Evolutionary conservation across 495 filamentous ascomycete species (phyloP), one percentile per base, ranked within the genome.

Genomic region (Pyrenopolyporus hunteri): DNA sequence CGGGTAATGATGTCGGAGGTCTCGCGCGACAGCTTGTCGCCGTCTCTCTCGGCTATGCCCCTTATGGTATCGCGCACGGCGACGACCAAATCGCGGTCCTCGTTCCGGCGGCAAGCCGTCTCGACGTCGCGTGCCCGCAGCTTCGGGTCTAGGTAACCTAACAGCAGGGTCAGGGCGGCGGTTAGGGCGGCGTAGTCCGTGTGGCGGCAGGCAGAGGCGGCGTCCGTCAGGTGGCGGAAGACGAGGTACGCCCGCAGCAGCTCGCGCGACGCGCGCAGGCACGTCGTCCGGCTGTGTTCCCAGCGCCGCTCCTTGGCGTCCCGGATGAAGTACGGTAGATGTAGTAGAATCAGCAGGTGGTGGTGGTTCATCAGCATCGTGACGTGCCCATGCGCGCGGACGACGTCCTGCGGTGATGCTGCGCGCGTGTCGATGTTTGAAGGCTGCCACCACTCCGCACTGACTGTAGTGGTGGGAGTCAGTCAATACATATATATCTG

Each of bases 211-310:
- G 76, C 72, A 57, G 72, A 70, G 11, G 73, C 67, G 1, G 67
- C 61, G 42, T 68, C 73, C 44, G 61, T 70, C 6, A 70, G 28
- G 7, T 54, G 63, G 0, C 74, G 71, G 56, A 79, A 76, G 13
- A 70, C 39, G 35, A 79, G 59, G 54, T 76, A 80, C 9, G 75
- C 69, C 26, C 55, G 61, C 4, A 80, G 63, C 25, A 82, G 70
- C 50, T 76, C 72, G 10, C 79, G 67, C 14, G 74, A 76, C 2
- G 76, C 67, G 7, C 69, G 67, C 13, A 74, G 49, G 43, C 78
- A 82, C 8, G 70, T 71, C 13, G 70, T 68, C 58, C 77, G 81
- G 71, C 75, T 82, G 57, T 82, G 81, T 46, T 81, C 79, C 65
- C 75, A 76, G 1, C 66, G 71, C 11, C 66, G 63, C 50, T 79